Evolutionary conservation across 2,329 filamentous ascomycete species (phyloP), one percentile per base, ranked within the genome.

Genomic region (Penicillium sp.): DNA sequence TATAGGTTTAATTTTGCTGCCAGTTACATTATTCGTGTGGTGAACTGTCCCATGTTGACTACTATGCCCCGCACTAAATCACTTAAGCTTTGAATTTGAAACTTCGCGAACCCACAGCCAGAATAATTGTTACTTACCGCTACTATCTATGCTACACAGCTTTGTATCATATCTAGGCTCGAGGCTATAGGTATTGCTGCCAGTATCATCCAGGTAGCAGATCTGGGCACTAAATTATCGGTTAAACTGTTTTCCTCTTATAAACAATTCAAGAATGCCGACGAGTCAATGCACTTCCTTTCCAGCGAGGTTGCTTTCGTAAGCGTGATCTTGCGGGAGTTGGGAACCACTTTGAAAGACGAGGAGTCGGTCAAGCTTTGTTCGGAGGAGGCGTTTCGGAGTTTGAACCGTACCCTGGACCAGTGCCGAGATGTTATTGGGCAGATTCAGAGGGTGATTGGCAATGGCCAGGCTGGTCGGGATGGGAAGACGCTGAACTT

Each of bases 201-300:
- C 19, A 66, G 60, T 29, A 64, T 70, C 13, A 50, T 71, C 18
- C 67, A 72, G 48, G 59, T 71, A 23, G 69, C 71, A 16, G 69
- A 71, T 11, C 46, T 69, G 1, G 69, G 65, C 11, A 53, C 63
- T 9, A 62, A 54, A 23, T 51, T 72, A 21, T 64, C 66, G 2
- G 55, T 71, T 34, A 65, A 64, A 24, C 56, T 72, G 13, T 72
- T 62, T 55, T 63, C 67, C 24, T 72, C 71, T 55, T 58, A 57
- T 23, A 60, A 65, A 9, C 65, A 60, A 21, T 59, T 69, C 40
- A 66, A 65, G 36, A 55, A 56, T 39, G 67, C 67, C 8, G 60
- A 69, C 44, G 36, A 57, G 28, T 31, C 52, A 16, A 53, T 63
- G n/a, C 55, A 62, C 36, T 26, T 50, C 23, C 51, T 73, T 9